Percentiles rank a stretch among this genome's conserved stretches.
Evolutionary conservation across 345 rosid species (phyloP).

Genomic region (Dipteronia sinensis): DNA sequence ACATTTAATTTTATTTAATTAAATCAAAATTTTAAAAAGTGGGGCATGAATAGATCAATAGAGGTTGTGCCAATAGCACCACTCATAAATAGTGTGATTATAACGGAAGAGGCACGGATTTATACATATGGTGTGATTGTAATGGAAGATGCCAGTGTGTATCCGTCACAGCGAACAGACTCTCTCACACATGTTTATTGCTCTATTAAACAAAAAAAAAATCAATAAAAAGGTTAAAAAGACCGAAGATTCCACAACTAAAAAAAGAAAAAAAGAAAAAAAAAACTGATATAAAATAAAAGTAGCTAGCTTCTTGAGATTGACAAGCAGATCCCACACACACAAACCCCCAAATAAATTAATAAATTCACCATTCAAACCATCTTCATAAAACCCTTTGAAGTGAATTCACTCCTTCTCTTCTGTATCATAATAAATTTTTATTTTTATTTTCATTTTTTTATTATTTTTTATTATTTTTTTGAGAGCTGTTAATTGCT

Average conservation of each 20-base stretch:
- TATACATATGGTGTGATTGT: too few species aligned
- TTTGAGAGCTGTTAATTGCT: slow-evolving; percentile 34
- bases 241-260: slow-evolving; percentile 37
- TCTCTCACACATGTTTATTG: slow-evolving; percentile 21
- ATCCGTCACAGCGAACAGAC: neutral
- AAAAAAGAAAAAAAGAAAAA: slow-evolving; percentile 13
- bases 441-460: slow-evolving; percentile 20
- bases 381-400: slow-evolving; percentile 58
- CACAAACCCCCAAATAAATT: slow-evolving; percentile 32
- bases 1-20: too few species aligned
- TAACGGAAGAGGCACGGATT: too few species aligned
- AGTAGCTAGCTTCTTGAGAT: slow-evolving; percentile 60
- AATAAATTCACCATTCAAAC: slow-evolving; percentile 40
- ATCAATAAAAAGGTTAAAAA: slow-evolving; percentile 20
- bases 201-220: slow-evolving; percentile 13
- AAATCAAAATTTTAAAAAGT: too few species aligned
- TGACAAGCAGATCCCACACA: slow-evolving; percentile 65
- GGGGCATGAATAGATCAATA: too few species aligned
- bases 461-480: slow-evolving; percentile 16
- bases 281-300: slow-evolving; percentile 1
- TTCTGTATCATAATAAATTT: slow-evolving; percentile 9
- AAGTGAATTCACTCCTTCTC: slow-evolving; percentile 10
- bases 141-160: neutral
- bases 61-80: too few species aligned
- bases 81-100: too few species aligned